Base-by-base conservation (phyloP, 2,329 filamentous ascomycete species). In the Ophiocordyceps robertsii region DNA sequence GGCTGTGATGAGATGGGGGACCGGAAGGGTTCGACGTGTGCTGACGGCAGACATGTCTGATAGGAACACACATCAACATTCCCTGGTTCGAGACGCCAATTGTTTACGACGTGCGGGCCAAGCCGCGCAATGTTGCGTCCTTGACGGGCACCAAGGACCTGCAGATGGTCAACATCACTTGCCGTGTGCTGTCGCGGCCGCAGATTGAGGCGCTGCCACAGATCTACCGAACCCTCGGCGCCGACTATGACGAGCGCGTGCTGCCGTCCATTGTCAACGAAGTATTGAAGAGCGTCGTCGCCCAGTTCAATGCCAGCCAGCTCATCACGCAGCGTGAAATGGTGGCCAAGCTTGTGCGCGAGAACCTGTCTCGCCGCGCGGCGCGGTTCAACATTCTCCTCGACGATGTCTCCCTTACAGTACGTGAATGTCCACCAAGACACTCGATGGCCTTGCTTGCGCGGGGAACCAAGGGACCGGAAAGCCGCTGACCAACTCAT, bases 111-210 rank as follows among this genome's bases (percentile, higher is more conserved):
- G 92, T 98, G 54, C 90, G 92, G 67, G 92, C 92, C 46, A 95
- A 90, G 73, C 92, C 92, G 56, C 82, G 92, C 62, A 95, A 94
- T 59, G 89, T 98, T 55, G 84, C 92, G 52, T 96, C 92, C 51
- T 77, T 98, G 52, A 98, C 92, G 46, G 92, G 92, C 54, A 98
- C 92, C 59, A 98, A 98, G 74, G 92, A 98, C 67, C 70, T 98
- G 66, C 92, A 98, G 72, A 98, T 98, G 92, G 92, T 96, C 61
- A 98, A 98, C 77, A 96, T 98, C 62, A 98, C 90, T 59, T 98
- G 92, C 68, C 90, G 92, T 85, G 92, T 98, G 45, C 84, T 98
- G 42, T 95, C 90, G 45, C 75, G 88, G 55, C 92, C 92, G 44
- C 80, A 88, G 45, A 71, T 98, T 57, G 80, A 85, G 51, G 84